Conservation (phyloP, 2,329 filamentous ascomycete genomes). For the Paraphaeosphaeria sporulosa region DNA sequence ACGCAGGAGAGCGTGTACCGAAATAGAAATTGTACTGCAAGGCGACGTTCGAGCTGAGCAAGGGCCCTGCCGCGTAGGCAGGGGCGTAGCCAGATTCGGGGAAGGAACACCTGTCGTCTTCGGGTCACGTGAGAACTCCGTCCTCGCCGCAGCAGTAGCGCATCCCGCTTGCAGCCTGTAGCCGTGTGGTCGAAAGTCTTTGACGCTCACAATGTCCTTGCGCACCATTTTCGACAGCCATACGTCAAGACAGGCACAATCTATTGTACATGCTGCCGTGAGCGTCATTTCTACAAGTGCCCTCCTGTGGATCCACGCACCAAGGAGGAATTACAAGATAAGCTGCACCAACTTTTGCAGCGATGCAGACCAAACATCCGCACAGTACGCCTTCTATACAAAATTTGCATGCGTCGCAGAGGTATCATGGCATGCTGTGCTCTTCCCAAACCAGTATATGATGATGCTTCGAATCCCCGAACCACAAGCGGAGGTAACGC, state of each 20-base stretch:
- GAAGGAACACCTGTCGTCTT: constrained; percentile 28
- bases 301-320: not conserved
- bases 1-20: constrained; percentile 28
- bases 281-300: constrained; percentile 17
- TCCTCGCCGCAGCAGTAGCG: not conserved
- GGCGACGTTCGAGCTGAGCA: constrained; percentile 23
- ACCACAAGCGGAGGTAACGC: constrained; percentile 20
- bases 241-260: not conserved
- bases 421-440: constrained; percentile 34
- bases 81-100: constrained; percentile 1
- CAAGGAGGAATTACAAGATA: constrained; percentile 2
- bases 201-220: not conserved
- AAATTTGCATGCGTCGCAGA: constrained; percentile 30
- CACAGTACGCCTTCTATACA: constrained; percentile 40
- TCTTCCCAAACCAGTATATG: constrained; percentile 24
- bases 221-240: not conserved
- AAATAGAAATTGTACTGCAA: constrained; percentile 33
- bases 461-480: constrained; percentile 31
- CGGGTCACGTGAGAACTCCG: constrained; percentile 16
- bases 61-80: constrained; percentile 22
- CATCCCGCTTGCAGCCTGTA: not conserved
- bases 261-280: constrained; percentile 1
- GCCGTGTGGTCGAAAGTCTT: not conserved
- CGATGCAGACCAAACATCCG: constrained; percentile 24
- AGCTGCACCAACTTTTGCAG: constrained; percentile 2